phyloP scores from a whole-genome alignment of 129 eudicot genomes.

The Pulicaria dysenterica region DNA sequence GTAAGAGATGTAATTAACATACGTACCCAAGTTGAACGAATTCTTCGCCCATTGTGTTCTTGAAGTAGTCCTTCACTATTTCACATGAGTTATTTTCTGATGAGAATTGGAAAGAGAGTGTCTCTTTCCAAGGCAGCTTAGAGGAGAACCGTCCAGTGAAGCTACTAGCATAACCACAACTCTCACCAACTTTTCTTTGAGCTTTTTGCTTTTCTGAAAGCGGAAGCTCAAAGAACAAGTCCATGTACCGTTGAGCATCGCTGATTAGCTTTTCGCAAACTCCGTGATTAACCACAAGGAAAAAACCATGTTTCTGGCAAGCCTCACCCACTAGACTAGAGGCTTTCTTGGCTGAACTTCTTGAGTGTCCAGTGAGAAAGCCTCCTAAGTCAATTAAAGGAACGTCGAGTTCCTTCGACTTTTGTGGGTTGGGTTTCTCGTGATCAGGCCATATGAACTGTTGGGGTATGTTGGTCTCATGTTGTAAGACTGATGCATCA shows the following conservation, averaged over 20 bases:
- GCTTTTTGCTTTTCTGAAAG: constrained; percentile 63
- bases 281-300: constrained; percentile 75
- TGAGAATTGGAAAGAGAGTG: constrained; percentile 71
- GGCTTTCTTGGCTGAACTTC: constrained; percentile 41
- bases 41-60: constrained; percentile 55
- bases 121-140: constrained; percentile 91
- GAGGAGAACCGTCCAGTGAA: constrained; percentile 78
- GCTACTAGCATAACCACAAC: constrained; percentile 88
- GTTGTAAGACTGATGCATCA: constrained; percentile 41
- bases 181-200: constrained; percentile 70
- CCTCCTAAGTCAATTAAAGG: constrained; percentile 68
- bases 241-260: constrained; percentile 74
- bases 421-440: constrained; percentile 53
- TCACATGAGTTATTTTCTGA: constrained; percentile 38
- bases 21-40: constrained; percentile 54
- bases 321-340: constrained; percentile 58
- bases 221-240: constrained; percentile 59
- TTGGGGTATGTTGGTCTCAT: constrained; percentile 53
- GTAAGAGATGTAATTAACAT: neutral
- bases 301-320: constrained; percentile 79
- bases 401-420: constrained; percentile 39
- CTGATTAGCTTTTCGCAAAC: constrained; percentile 51
- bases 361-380: constrained; percentile 57
- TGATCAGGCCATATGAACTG: constrained; percentile 62
- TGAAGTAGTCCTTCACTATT: constrained; percentile 54